Conservation (phyloP, 768 basidiomycete species). For the Glaciozyma antarctica region DNA sequence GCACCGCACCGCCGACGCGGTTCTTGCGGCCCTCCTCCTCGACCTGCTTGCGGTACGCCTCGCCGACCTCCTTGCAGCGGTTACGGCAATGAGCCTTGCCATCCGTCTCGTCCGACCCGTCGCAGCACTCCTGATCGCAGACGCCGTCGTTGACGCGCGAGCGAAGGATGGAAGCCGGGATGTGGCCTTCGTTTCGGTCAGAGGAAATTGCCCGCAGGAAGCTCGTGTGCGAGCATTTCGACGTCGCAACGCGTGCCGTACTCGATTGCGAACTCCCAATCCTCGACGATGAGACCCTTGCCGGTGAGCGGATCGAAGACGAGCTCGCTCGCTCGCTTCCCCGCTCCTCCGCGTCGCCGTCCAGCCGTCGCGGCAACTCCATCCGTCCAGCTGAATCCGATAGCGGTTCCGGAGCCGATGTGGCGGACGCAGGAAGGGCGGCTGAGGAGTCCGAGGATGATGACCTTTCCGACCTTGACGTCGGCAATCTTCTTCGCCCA, state of each 20-base stretch:
- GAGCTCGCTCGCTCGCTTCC: slow-evolving; percentile 52
- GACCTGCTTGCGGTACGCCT: slow-evolving; percentile 54
- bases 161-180: slow-evolving; percentile 65
- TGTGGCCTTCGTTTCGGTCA: slow-evolving; percentile 81
- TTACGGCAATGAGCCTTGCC: slow-evolving; percentile 62
- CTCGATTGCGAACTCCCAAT: slow-evolving; percentile 41
- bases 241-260: slow-evolving; percentile 25
- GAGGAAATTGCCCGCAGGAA: slow-evolving; percentile 49
- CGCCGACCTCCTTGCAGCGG: slow-evolving; percentile 65
- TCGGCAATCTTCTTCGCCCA: slow-evolving; percentile 58
- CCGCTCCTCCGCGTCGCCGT: slow-evolving; percentile 19
- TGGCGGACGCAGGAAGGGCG: slow-evolving; percentile 57
- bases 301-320: slow-evolving; percentile 47
- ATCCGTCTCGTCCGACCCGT: slow-evolving; percentile 81
- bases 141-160: slow-evolving; percentile 85
- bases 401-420: slow-evolving; percentile 40
- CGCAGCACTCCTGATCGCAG: slow-evolving; percentile 89
- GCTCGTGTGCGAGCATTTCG: slow-evolving; percentile 20
- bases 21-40: slow-evolving; percentile 68
- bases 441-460: slow-evolving; percentile 60
- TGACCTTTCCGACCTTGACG: slow-evolving; percentile 72
- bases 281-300: slow-evolving; percentile 36
- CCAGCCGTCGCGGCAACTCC: slow-evolving; percentile 49
- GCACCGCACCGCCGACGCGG: slow-evolving; percentile 88
- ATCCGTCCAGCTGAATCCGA: slow-evolving; percentile 60